phyloP scores from a whole-genome alignment of 1,284 basidiomycete species.

The Sporisorium iseilematis-ciliati region DNA sequence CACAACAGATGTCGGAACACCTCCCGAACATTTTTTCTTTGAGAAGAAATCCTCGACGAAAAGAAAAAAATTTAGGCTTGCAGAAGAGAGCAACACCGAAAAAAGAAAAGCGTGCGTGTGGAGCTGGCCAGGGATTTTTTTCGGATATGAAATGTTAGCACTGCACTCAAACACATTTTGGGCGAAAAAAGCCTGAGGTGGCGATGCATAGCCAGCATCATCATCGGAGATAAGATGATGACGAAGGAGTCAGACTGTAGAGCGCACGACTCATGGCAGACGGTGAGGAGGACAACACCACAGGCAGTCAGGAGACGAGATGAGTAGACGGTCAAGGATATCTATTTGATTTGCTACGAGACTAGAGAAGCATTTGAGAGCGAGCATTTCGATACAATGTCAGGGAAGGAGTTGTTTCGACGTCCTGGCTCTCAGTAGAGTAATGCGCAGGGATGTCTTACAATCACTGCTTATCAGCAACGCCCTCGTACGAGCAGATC shows the following conservation, averaged over 20 bases:
- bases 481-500: constrained; percentile 62
- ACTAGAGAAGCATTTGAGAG: not conserved
- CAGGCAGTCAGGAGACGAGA: not conserved
- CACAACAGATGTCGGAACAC: constrained; percentile 4
- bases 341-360: constrained; percentile 6
- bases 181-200: not conserved
- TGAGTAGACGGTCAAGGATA: not conserved
- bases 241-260: not conserved
- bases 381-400: not conserved
- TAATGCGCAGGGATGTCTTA: no score
- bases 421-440: not conserved
- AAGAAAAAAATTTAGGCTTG: constrained; percentile 2
- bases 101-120: not conserved
- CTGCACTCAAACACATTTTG: not conserved
- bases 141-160: not conserved
- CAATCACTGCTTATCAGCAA: constrained; percentile 42
- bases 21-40: constrained; percentile 4
- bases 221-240: no score
- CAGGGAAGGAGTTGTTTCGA: not conserved
- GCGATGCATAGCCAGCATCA: not conserved
- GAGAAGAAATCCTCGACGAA: not conserved
- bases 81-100: constrained; percentile 3
- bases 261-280: no score
- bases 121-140: not conserved
- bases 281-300: not conserved